Evolutionary conservation across 257 asterid species (phyloP).

Genomic region (Solanum chilense): DNA sequence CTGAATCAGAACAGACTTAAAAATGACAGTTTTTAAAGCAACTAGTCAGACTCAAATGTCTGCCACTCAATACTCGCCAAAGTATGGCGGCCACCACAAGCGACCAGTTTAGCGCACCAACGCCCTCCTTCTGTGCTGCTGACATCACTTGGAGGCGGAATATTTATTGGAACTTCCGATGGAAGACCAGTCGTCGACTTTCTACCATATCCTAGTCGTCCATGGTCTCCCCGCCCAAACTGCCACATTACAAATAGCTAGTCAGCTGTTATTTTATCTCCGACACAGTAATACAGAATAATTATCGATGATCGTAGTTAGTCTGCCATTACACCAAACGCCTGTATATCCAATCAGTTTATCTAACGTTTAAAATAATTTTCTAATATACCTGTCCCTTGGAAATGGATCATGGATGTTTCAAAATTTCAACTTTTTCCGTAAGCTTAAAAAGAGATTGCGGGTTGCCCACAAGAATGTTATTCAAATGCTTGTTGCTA

Average conservation of each 20-base stretch:
- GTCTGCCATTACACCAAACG: background rate
- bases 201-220: slow-evolving; percentile 94
- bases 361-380: background rate
- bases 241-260: slow-evolving; percentile 15
- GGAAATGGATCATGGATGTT: background rate
- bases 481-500: background rate
- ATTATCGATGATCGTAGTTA: background rate
- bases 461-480: background rate
- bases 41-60: slow-evolving; percentile 19
- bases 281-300: background rate
- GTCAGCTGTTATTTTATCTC: background rate
- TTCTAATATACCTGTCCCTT: background rate
- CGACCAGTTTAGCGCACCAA: slow-evolving; percentile 80
- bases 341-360: background rate
- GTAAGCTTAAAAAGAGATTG: background rate
- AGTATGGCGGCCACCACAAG: slow-evolving; percentile 97
- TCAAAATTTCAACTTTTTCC: background rate
- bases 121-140: slow-evolving; percentile 23
- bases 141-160: slow-evolving; percentile 42
- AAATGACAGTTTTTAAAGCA: background rate
- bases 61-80: slow-evolving; percentile 73
- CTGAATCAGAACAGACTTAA: background rate
- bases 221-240: slow-evolving; percentile 99
- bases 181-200: slow-evolving; percentile 92
- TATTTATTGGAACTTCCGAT: slow-evolving; percentile 72